A percentile compares a stretch with the other conserved stretches of the same genome.
Evolutionary conservation across 345 rosid species (phyloP).

Genomic region (Noccaea bulbosa): DNA sequence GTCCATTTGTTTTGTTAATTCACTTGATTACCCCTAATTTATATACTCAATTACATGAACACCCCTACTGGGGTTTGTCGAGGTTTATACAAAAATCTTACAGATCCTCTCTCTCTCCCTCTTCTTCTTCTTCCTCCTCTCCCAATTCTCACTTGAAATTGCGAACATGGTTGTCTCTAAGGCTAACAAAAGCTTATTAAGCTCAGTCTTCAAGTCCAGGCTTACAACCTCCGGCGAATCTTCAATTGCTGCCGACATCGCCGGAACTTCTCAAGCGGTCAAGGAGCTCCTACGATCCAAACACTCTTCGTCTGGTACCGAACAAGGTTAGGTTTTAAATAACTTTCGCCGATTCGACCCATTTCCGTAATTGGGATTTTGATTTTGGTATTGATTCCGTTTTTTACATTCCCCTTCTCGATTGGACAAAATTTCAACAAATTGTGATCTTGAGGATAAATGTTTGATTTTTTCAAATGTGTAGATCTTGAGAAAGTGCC

Average conservation of each 20-base stretch:
- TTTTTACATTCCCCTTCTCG: neutral
- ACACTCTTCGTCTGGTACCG: neutral
- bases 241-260: conserved; percentile 31
- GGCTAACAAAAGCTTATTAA: conserved; percentile 31
- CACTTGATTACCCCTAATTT: neutral
- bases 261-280: conserved; percentile 42
- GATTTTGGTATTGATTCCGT: too few relatives aligned
- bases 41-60: neutral
- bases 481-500: conserved; percentile 32
- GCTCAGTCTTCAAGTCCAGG: conserved; percentile 36
- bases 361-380: neutral
- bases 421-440: neutral
- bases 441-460: too few relatives aligned
- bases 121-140: neutral
- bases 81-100: neutral
- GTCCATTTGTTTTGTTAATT: neutral
- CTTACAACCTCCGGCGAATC: conserved; percentile 6
- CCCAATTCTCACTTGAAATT: neutral
- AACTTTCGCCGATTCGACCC: neutral
- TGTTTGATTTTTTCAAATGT: neutral
- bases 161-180: conserved; percentile 34
- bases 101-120: neutral
- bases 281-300: conserved; percentile 24
- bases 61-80: conserved; percentile 22
- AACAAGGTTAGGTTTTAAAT: neutral